A percentile compares a stretch with the other conserved stretches of the same genome.
Evolutionary conservation across 1,139 yeast genomes (phyloP).

Genomic region (Petasospora rhodanensis): DNA sequence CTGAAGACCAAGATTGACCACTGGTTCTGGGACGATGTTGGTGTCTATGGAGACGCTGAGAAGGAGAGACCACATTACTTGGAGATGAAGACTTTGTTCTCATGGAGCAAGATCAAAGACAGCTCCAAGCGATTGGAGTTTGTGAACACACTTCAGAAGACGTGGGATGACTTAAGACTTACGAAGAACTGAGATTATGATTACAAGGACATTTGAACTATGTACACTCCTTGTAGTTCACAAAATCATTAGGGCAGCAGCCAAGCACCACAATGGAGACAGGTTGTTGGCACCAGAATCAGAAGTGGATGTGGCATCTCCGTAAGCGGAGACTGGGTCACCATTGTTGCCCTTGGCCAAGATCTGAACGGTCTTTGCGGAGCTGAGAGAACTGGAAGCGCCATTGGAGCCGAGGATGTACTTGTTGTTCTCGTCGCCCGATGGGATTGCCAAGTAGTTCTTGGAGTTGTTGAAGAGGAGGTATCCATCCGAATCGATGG

Average conservation of each 20-base stretch:
- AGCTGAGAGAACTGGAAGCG: too few species aligned
- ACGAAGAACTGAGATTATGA: too few species aligned
- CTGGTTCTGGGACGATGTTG: slow-evolving; percentile 16
- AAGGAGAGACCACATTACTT: slow-evolving; percentile 3
- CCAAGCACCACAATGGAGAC: too few species aligned
- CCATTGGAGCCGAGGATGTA: slow-evolving; percentile 11
- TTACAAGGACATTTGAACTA: too few species aligned
- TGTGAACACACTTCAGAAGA: slow-evolving; percentile 6
- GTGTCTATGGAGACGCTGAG: slow-evolving; percentile 7
- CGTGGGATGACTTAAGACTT: slow-evolving; percentile 14
- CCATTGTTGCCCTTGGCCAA: background rate
- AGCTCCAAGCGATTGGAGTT: slow-evolving; percentile 1
- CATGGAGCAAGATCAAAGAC: slow-evolving; percentile 5
- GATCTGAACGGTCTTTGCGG: too few species aligned
- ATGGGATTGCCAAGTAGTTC: slow-evolving; percentile 12
- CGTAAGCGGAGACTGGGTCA: too few species aligned
- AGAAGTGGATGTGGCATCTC: too few species aligned
- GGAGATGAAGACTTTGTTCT: slow-evolving; percentile 8
- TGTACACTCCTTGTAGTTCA: too few species aligned
- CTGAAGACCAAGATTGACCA: slow-evolving; percentile 1
- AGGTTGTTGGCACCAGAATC: too few species aligned
- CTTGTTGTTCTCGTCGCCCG: slow-evolving; percentile 9
- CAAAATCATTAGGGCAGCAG: too few species aligned
- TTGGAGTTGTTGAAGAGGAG: slow-evolving; percentile 7
- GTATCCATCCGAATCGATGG: slow-evolving; percentile 10